phyloP scores from a whole-genome alignment of 495 filamentous ascomycete genomes.

The Podospora sp. region DNA sequence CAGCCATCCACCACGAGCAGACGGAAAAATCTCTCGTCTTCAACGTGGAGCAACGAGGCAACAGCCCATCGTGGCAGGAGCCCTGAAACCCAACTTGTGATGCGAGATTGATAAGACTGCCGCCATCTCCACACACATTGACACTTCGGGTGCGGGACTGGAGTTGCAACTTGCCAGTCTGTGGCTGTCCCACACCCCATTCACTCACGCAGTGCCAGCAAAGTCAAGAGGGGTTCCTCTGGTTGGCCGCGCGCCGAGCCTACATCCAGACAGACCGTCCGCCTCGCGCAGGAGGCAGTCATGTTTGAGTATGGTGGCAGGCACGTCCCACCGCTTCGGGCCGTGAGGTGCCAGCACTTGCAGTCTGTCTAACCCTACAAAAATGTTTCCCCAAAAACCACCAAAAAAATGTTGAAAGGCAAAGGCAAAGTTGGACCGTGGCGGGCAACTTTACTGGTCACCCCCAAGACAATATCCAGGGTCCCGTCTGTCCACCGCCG shows the following conservation, averaged over 20 bases:
- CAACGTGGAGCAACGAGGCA: not conserved
- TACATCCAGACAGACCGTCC: not conserved
- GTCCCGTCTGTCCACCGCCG: conserved; percentile 12
- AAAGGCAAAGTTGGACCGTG: not conserved
- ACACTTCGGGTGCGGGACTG: not conserved
- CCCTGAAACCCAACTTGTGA: not conserved
- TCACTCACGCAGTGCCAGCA: not conserved
- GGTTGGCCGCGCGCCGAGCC: not conserved
- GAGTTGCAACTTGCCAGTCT: not conserved
- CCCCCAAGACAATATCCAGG: not conserved
- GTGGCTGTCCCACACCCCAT: not conserved
- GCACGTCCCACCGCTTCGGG: not conserved
- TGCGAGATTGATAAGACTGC: conserved; percentile 12
- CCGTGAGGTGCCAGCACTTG: not conserved
- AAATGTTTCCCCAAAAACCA: not conserved
- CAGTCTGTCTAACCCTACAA: not conserved
- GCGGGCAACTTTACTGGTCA: conserved; percentile 9
- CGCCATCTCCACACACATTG: conserved; percentile 3
- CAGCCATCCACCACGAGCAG: not conserved
- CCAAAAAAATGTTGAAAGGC: not conserved
- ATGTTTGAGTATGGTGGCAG: not conserved
- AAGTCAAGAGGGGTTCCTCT: not conserved
- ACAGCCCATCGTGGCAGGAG: conserved; percentile 4
- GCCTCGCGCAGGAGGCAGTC: not conserved
- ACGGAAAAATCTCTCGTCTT: conserved; percentile 15